Base-by-base conservation (phyloP, 441 rosid species). In the Rhodomyrtus psidioides region DNA sequence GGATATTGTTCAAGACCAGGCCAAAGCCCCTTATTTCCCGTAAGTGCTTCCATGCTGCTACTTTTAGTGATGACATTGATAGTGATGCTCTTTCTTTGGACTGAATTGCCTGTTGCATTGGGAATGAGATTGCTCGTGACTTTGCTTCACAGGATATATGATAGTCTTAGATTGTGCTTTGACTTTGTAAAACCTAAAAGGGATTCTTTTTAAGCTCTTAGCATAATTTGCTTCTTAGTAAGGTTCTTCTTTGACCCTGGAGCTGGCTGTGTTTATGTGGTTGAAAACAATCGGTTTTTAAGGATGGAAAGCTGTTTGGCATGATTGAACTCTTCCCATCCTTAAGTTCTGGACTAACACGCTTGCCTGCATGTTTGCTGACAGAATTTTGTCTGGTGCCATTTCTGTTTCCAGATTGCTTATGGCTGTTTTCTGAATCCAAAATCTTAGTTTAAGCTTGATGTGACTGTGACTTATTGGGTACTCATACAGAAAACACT, bases 11-110 rank as follows among this genome's bases (percentile, higher is more conserved):
- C 92, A 97, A 94, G 91, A 92, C 91, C 84, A 92, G 98, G 86
- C 98, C 98, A 24, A 92, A 90, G 87, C 95, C 99, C 88, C 92
- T 97, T 23, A 95, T 96, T 81, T 93, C 99, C 27, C 90, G 98
- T 92, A 87, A 85, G 91, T 12, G 12, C 53, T 79, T 0, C 39
- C 81, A 44, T 16, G 8, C n/a, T 27, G 86, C 53, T 75, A n/a
- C 86, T 86, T 15, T 55, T 7, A 17, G 39, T 54, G 65, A 59
- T 51, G 28, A 44, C 14, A 34, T 53, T 76, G 4, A 39, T 54
- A 4, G 42, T 13, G 24, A 74, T 21, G 26, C 39, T 83, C 76
- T 55, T 16, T 65, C 49, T 26, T 51, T 55, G 82, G 59, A 55
- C 7, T 55, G 28, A 53, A 53, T 17, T 30, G 13, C 56, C 44